Base-by-base conservation (phyloP, 495 filamentous ascomycete genomes). In the Aspergillus wentii region DNA sequence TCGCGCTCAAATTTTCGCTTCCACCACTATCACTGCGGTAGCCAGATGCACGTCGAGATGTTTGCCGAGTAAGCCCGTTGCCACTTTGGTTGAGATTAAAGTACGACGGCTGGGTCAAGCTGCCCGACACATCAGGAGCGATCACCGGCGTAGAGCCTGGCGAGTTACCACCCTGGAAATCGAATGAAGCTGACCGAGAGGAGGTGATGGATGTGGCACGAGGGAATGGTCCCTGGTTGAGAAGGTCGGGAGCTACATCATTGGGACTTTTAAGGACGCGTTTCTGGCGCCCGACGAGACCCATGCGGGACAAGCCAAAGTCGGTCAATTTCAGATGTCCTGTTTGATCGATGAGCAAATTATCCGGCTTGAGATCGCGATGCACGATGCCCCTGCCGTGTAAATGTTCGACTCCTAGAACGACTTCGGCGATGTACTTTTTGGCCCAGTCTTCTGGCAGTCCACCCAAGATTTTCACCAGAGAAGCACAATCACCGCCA, bases 281-380 rank as follows among this genome's bases (percentile, higher is more conserved):
- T 64, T 97, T 97, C 56, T 97, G 92, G 42, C 92, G 86, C 33
- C 92, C 92, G 38, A 98, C 83, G 27, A 98, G 70, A 51, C 94
- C 92, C 94, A 98, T 98, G 19, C 92, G 82, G 13, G 92, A 98
- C 18, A 98, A 69, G 30, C 92, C 92, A 65, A 98, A 98, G 64
- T 98, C 92, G 4, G 92, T 98, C 51, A 98, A 66, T 66, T 98
- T 98, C 40, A 98, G 66, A 64, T 98, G 92, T 6, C 92, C 92
- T 48, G 86, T 95, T 51, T 92, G 89, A 55, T 98, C 92, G 49
- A 98, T 98, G 38, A 98, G 73, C 22, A 98, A 75, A 59, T 98
- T 98, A 54, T 98, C 92, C 6, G 92, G 92, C 61, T 98, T 98
- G 44, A 98, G 66, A 57, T 98, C 92, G 36, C 92, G 84, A 64